These are phyloP conservation scores for Protomyces gravidus DNA, from an alignment of 1,139 yeast genomes.

Conservation along the genomic window DNA sequence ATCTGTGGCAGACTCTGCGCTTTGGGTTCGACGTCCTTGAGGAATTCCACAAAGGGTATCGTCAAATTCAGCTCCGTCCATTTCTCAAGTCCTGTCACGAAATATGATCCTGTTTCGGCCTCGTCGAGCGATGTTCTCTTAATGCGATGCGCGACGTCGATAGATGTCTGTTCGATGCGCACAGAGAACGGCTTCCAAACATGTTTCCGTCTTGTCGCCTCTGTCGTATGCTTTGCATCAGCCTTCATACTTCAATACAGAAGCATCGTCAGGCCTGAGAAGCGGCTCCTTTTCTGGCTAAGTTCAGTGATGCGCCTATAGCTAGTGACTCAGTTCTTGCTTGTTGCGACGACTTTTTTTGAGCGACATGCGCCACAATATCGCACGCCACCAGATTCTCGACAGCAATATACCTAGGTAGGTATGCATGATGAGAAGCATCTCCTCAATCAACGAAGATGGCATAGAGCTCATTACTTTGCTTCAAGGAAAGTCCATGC, in stretches of 20 bases:
- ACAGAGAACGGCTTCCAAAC: constrained; percentile 44
- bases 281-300: too few species aligned
- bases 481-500: too few species aligned
- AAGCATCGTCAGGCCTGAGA: too few species aligned
- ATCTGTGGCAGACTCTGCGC: constrained; percentile 76
- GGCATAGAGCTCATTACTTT: too few species aligned
- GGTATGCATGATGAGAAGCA: too few species aligned
- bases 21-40: constrained; percentile 51
- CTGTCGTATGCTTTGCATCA: constrained; percentile 15
- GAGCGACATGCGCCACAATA: too few species aligned
- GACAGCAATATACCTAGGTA: too few species aligned
- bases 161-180: constrained; percentile 73
- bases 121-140: constrained; percentile 54
- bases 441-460: too few species aligned
- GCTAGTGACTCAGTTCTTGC: too few species aligned
- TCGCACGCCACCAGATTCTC: too few species aligned
- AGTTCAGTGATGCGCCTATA: too few species aligned
- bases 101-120: constrained; percentile 52
- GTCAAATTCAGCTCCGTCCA: constrained; percentile 88
- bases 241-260: constrained; percentile 13
- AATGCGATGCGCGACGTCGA: constrained; percentile 71
- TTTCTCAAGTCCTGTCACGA: constrained; percentile 70
- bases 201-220: constrained; percentile 15
- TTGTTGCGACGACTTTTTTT: too few species aligned
- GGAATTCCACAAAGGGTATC: constrained; percentile 62